Percentiles rank a stretch among this genome's conserved stretches.
Evolutionary conservation across 345 rosid genomes (phyloP).

Genomic region (Pelargonium nanum): DNA sequence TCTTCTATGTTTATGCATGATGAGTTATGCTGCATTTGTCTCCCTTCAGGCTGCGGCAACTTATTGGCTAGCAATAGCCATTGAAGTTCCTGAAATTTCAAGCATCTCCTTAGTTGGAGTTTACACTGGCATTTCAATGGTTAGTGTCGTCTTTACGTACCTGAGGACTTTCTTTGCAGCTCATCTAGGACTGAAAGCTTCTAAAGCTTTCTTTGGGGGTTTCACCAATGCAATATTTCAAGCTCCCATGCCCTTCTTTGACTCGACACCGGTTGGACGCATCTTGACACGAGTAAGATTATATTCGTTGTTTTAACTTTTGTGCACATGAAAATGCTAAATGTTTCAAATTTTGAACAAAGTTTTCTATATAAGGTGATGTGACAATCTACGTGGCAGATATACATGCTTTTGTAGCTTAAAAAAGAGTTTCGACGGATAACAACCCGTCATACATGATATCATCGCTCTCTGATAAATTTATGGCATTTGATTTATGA

Average conservation of each 20-base stretch:
- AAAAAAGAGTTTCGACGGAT: no score
- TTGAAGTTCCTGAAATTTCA: constrained; percentile 35
- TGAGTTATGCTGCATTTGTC: constrained; percentile 34
- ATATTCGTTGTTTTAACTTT: background rate
- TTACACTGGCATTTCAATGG: constrained; percentile 44
- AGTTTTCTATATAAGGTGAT: no score
- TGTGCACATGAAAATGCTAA: no score
- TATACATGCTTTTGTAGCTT: no score
- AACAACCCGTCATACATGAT: no score
- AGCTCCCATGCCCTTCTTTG: constrained; percentile 75
- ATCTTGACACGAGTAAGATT: constrained; percentile 61
- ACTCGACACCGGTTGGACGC: constrained; percentile 71
- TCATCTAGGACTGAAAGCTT: constrained; percentile 54
- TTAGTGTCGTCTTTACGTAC: constrained; percentile 40
- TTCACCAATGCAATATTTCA: constrained; percentile 47
- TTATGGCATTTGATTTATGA: no score
- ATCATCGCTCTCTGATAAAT: no score
- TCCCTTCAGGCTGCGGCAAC: constrained; percentile 50
- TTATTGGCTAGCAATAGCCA: constrained; percentile 66
- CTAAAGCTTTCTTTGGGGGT: constrained; percentile 57
- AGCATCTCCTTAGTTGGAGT: constrained; percentile 38
- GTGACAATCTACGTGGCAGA: no score
- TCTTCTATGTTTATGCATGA: constrained; percentile 21
- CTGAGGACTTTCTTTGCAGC: constrained; percentile 35
- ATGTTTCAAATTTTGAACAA: no score